phyloP scores from a whole-genome alignment of 73 alveolate species.

The Paramecium biaurelia region DNA sequence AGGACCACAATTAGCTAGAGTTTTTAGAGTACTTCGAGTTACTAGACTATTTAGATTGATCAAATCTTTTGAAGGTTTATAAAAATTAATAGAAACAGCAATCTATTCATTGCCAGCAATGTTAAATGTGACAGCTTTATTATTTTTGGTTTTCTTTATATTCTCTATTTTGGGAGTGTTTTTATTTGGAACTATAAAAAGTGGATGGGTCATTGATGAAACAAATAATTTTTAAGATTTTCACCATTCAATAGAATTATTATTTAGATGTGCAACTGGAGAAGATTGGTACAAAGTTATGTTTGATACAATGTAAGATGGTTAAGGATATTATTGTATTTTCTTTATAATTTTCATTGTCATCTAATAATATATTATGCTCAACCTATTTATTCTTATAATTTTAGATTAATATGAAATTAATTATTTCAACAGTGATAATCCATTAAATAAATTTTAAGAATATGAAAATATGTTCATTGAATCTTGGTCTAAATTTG shows the following conservation, averaged over 20 bases:
- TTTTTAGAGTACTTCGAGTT: slow-evolving; percentile 71
- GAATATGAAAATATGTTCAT: slow-evolving; percentile 78
- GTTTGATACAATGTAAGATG: slow-evolving; percentile 66
- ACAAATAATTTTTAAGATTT: slow-evolving; percentile 83
- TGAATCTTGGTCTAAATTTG: slow-evolving; percentile 83
- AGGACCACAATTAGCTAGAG: slow-evolving; percentile 86
- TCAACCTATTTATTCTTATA: slow-evolving; percentile 87
- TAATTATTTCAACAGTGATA: slow-evolving; percentile 87
- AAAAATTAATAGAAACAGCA: slow-evolving; percentile 73
- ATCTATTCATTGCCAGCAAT: slow-evolving; percentile 93
- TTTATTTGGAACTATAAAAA: slow-evolving; percentile 70
- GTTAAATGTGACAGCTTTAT: slow-evolving; percentile 85
- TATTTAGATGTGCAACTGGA: slow-evolving; percentile 94
- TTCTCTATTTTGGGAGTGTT: slow-evolving; percentile 92
- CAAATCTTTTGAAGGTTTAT: slow-evolving; percentile 72
- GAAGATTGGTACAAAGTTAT: slow-evolving; percentile 92
- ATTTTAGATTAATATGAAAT: slow-evolving; percentile 94
- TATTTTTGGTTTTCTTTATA: slow-evolving; percentile 88
- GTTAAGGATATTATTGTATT: slow-evolving; percentile 22
- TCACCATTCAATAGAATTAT: slow-evolving; percentile 78
- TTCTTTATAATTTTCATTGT: slow-evolving; percentile 41
- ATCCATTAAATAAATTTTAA: slow-evolving; percentile 86
- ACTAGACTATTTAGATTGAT: slow-evolving; percentile 76
- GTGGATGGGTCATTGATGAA: slow-evolving; percentile 66
- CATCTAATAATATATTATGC: slow-evolving; percentile 26